Percentiles rank a stretch among this genome's conserved stretches.
Conservation (phyloP, 106 monocot species). For the Acanthochlamys bracteata region DNA sequence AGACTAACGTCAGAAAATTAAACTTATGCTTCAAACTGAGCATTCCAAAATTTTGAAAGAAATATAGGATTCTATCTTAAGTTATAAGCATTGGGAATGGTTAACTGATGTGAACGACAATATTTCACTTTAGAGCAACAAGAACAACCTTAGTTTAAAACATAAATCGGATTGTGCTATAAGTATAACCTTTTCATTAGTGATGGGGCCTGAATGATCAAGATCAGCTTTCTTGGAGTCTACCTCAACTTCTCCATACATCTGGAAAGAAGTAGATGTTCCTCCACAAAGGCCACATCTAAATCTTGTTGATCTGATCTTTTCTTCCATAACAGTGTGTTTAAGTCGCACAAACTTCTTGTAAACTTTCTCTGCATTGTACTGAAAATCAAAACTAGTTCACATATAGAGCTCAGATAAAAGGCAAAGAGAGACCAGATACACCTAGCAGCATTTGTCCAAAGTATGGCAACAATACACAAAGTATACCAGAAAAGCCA, state of each 20-base stretch:
- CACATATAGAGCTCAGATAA: not conserved
- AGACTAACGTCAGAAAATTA: no score
- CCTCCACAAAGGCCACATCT: constrained; percentile 83
- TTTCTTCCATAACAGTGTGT: constrained; percentile 15
- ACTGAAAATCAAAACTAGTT: constrained; percentile 25
- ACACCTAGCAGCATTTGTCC: not conserved
- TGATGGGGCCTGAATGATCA: constrained; percentile 10
- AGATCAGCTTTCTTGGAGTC: constrained; percentile 17
- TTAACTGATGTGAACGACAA: no score
- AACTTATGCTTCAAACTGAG: no score
- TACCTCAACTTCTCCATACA: constrained; percentile 32
- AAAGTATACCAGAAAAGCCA: no score
- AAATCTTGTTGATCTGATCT: constrained; percentile 11
- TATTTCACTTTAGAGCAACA: no score
- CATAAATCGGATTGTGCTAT: not conserved
- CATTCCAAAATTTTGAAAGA: no score
- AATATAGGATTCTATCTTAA: no score
- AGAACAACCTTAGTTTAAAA: no score
- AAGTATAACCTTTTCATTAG: constrained; percentile 38
- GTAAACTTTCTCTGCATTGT: constrained; percentile 57
- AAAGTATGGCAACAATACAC: no score
- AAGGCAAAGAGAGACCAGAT: not conserved
- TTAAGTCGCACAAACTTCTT: constrained; percentile 45
- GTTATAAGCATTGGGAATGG: no score
- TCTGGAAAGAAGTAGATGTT: constrained; percentile 38